phyloP scores from a whole-genome alignment of 2,329 filamentous ascomycete genomes.

The Ophiostoma pallidulum region DNA sequence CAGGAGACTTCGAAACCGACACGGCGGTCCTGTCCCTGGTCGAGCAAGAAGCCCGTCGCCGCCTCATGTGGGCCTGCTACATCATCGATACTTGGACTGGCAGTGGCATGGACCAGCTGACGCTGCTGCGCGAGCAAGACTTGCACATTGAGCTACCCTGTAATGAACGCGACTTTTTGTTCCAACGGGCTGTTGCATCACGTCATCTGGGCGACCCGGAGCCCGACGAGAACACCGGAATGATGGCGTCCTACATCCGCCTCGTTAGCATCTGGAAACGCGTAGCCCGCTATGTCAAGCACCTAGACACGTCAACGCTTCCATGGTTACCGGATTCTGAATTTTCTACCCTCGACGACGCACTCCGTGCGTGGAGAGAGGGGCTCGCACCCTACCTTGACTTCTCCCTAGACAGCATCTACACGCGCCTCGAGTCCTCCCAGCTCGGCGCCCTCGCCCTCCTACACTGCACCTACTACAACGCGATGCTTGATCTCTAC shows the following conservation, averaged over 20 bases:
- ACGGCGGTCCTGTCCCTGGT: constrained; percentile 21
- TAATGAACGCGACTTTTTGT: constrained; percentile 44
- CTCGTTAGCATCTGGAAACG: constrained; percentile 33
- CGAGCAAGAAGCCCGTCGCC: constrained; percentile 22
- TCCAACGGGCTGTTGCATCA: constrained; percentile 17
- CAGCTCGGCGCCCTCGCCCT: constrained; percentile 36
- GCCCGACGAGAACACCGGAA: constrained; percentile 18
- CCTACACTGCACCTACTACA: constrained; percentile 38
- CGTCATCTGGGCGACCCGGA: not conserved
- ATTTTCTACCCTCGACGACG: constrained; percentile 32
- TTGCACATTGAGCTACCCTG: constrained; percentile 38
- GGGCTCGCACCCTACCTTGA: constrained; percentile 35
- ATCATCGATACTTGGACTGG: constrained; percentile 36
- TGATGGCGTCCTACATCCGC: constrained; percentile 35
- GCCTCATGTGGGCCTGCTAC: constrained; percentile 40
- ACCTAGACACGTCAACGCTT: constrained; percentile 28
- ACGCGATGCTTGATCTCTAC: constrained; percentile 37
- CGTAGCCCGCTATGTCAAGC: constrained; percentile 34
- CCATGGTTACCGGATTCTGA: constrained; percentile 36
- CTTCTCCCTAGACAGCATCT: constrained; percentile 35
- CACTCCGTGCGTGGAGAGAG: constrained; percentile 31
- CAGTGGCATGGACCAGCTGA: constrained; percentile 13
- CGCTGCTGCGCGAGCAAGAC: constrained; percentile 12
- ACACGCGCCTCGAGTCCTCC: constrained; percentile 36
- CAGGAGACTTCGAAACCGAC: constrained; percentile 26